Conservation (phyloP, 768 basidiomycete genomes). For the Boletus barrowsii region DNA sequence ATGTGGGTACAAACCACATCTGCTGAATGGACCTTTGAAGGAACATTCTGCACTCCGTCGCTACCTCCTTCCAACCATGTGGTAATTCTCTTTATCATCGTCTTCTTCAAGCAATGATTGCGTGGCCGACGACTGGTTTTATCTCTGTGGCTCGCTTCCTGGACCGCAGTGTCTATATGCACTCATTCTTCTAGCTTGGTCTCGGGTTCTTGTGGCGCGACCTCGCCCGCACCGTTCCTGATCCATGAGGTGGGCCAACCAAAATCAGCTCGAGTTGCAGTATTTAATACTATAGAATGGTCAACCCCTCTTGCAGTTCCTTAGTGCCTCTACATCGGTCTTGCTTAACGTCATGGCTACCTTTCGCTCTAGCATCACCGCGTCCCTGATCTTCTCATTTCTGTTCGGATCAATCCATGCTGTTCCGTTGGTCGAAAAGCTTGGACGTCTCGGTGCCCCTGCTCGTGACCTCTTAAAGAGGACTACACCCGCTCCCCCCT, state of each 20-base stretch:
- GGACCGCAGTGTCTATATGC: conserved; percentile 1
- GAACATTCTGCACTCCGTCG: not conserved
- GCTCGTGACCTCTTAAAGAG: conserved; percentile 23
- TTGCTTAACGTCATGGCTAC: conserved; percentile 10
- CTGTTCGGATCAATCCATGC: conserved; percentile 10
- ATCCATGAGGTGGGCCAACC: conserved; percentile 3
- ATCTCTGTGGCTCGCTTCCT: not conserved
- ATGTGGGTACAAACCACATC: not conserved
- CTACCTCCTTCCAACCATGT: conserved; percentile 1
- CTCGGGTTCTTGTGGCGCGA: not conserved
- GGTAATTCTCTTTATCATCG: not conserved
- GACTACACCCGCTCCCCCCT: conserved; percentile 43
- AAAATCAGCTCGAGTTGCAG: not conserved
- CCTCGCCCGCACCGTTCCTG: conserved; percentile 3
- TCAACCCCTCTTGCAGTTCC: not conserved
- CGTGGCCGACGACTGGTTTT: not conserved
- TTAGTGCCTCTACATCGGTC: not conserved
- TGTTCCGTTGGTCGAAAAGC: conserved; percentile 22
- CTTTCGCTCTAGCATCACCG: conserved; percentile 5
- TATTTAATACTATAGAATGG: conserved; percentile 19
- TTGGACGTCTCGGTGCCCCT: conserved; percentile 15
- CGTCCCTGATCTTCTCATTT: conserved; percentile 2
- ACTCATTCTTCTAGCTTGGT: not conserved
- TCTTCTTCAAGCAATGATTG: not conserved
- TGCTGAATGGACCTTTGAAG: not conserved